Evolutionary conservation across 768 basidiomycete genomes (phyloP).

Genomic region (Mycena vitilis): DNA sequence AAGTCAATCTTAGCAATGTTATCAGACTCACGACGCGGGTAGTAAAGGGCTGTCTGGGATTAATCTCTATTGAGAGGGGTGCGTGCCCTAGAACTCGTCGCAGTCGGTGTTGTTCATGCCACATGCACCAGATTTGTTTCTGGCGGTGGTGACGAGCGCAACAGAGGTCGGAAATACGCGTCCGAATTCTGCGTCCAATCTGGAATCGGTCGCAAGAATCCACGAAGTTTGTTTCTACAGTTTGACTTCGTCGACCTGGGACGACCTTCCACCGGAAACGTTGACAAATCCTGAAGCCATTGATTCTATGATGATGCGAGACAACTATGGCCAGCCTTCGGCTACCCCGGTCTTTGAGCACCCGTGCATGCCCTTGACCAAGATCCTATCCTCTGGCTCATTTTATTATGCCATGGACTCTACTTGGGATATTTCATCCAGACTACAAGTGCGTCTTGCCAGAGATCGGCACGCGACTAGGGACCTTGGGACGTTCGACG

Average conservation of each 20-base stretch:
- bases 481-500: slow-evolving; percentile 77
- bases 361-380: slow-evolving; percentile 89
- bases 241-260: slow-evolving; percentile 86
- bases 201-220: slow-evolving; percentile 84
- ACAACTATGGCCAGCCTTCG: slow-evolving; percentile 58
- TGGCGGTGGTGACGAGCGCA: slow-evolving; percentile 82
- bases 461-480: slow-evolving; percentile 56
- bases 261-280: slow-evolving; percentile 73
- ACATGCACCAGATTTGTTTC: slow-evolving; percentile 75
- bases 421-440: slow-evolving; percentile 90
- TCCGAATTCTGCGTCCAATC: slow-evolving; percentile 60
- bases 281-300: slow-evolving; percentile 65
- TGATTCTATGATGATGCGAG: slow-evolving; percentile 61
- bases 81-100: slow-evolving; percentile 36
- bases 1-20: slow-evolving; percentile 74
- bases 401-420: slow-evolving; percentile 93
- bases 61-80: slow-evolving; percentile 82
- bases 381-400: slow-evolving; percentile 90
- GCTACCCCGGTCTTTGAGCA: slow-evolving; percentile 80
- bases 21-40: slow-evolving; percentile 76
- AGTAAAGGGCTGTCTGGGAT: slow-evolving; percentile 87
- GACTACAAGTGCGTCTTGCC: slow-evolving; percentile 77
- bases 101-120: slow-evolving; percentile 11
- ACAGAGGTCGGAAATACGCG: slow-evolving; percentile 80
- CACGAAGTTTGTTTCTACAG: slow-evolving; percentile 92